Percentiles rank a stretch among this genome's conserved stretches.
These are phyloP conservation scores for Suhomyces sp. DNA, from an alignment of 805 yeast genomes.

Conservation along the genomic window DNA sequence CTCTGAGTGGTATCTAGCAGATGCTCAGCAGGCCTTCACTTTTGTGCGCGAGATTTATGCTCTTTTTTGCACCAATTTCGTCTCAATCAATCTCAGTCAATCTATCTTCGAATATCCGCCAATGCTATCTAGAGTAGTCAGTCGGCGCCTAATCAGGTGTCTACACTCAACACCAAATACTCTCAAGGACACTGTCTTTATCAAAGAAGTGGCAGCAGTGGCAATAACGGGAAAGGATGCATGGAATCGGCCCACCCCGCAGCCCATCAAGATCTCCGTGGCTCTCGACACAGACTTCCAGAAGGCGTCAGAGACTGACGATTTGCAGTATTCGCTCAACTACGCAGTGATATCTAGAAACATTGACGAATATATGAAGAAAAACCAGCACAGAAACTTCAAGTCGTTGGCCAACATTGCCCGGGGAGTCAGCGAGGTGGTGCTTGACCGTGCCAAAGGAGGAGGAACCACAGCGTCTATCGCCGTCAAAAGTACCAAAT, in stretches of 20 bases:
- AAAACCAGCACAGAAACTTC: conserved; percentile 38
- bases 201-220: conserved; percentile 56
- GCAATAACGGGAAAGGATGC: conserved; percentile 72
- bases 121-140: neutral
- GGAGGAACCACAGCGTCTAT: conserved; percentile 46
- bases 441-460: conserved; percentile 41
- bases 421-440: conserved; percentile 42
- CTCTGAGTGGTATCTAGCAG: neutral
- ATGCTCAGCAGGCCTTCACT: neutral
- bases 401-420: conserved; percentile 47
- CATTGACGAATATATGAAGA: conserved; percentile 50
- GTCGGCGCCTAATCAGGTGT: neutral
- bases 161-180: neutral
- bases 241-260: conserved; percentile 66
- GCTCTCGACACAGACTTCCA: conserved; percentile 63
- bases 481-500: conserved; percentile 45
- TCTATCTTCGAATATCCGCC: neutral
- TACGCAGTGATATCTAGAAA: conserved; percentile 80
- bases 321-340: conserved; percentile 76
- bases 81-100: neutral
- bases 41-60: neutral
- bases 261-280: conserved; percentile 61
- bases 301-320: conserved; percentile 77
- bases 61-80: neutral
- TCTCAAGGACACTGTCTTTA: conserved; percentile 39